Percentiles rank a stretch among this genome's conserved stretches.
These are phyloP conservation scores for Oidiodendron maius DNA, from an alignment of 495 filamentous ascomycete species.

Conservation along the genomic window DNA sequence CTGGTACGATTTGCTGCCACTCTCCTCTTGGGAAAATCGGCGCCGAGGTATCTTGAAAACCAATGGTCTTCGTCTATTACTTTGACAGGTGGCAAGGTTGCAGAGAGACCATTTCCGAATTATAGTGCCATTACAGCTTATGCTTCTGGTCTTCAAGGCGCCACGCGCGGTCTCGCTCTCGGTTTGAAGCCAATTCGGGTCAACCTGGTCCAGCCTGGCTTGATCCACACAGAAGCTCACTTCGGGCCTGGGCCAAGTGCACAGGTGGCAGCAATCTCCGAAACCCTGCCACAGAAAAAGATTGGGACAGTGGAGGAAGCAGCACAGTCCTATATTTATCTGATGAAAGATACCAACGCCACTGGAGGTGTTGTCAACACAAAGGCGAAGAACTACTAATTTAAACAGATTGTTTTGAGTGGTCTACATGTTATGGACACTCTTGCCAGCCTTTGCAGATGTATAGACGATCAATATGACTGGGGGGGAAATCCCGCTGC, in stretches of 20 bases:
- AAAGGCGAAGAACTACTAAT: no score
- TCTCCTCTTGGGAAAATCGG: constrained; percentile 46
- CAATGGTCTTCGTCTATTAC: constrained; percentile 41
- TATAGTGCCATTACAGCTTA: constrained; percentile 39
- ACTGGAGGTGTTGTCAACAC: constrained; percentile 38
- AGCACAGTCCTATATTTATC: constrained; percentile 59
- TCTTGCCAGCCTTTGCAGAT: no score
- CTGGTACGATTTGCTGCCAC: constrained; percentile 49
- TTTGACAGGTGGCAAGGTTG: constrained; percentile 45
- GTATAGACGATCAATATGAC: no score
- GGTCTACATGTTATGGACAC: no score
- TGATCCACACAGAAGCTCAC: constrained; percentile 42
- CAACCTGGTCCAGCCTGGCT: constrained; percentile 52
- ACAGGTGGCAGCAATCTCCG: constrained; percentile 16
- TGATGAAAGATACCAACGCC: constrained; percentile 53
- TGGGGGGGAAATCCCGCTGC: no score
- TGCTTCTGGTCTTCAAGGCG: constrained; percentile 31
- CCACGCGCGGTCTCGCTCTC: constrained; percentile 47
- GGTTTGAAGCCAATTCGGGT: constrained; percentile 54
- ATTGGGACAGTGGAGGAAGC: constrained; percentile 49
- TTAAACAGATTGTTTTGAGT: no score
- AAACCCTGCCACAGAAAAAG: constrained; percentile 33
- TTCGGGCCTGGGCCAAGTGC: constrained; percentile 27
- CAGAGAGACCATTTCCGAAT: constrained; percentile 35
- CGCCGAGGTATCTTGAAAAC: constrained; percentile 38